Conservation (phyloP, 1,284 basidiomycete genomes). For the Apiotrichum laibachii region DNA sequence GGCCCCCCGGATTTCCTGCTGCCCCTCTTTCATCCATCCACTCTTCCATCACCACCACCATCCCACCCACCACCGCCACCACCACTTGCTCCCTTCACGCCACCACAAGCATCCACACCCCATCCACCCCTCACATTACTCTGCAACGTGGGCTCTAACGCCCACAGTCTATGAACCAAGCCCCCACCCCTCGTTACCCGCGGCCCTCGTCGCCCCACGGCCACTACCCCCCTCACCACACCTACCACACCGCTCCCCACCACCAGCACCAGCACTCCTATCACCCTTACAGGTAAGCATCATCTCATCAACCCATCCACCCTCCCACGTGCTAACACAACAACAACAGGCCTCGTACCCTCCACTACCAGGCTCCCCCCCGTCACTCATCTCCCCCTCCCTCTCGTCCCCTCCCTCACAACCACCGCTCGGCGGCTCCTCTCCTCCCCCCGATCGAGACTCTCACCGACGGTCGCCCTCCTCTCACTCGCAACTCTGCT, state of each 20-base stretch:
- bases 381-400: constrained; percentile 1
- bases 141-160: constrained; percentile 15
- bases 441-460: constrained; percentile 9
- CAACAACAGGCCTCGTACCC: not conserved
- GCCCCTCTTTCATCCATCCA: not conserved
- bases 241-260: not conserved
- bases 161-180: constrained; percentile 16
- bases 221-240: constrained; percentile 1
- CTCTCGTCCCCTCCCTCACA: not conserved
- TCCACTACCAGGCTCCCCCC: constrained; percentile 1
- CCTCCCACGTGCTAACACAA: not conserved
- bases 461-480: not conserved
- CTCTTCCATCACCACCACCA: not conserved
- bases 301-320: constrained; percentile 6
- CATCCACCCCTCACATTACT: constrained; percentile 5
- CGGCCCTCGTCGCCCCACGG: constrained; percentile 1
- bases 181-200: not conserved
- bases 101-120: constrained; percentile 2
- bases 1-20: not conserved
- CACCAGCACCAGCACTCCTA: constrained; percentile 6
- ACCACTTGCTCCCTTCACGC: not conserved
- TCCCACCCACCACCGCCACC: not conserved
- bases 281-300: constrained; percentile 9
- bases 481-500: not conserved
- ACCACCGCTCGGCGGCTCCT: not conserved